Conservation (phyloP, 225 moss, liverwort and hornwort genomes). For the Bryoerythrophyllum caledonicum region DNA sequence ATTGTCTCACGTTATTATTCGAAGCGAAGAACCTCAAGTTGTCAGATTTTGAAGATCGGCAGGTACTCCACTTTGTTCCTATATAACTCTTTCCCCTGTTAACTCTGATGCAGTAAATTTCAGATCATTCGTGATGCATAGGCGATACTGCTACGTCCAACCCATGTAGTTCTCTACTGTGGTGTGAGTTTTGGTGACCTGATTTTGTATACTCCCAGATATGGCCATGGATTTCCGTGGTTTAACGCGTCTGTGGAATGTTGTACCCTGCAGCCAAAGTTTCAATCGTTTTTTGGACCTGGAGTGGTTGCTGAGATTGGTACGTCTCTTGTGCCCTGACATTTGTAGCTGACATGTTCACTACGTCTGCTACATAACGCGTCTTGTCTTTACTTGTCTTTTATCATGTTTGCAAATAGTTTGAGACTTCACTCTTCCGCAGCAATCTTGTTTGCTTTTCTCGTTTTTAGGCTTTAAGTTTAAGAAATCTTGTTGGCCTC, state of each 20-base stretch:
- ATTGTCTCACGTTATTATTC: slow-evolving; percentile 81
- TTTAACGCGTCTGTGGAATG: slow-evolving; percentile 20
- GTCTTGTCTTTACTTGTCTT: background rate
- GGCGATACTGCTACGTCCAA: background rate
- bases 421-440: background rate
- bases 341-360: slow-evolving; percentile 2
- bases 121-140: slow-evolving; percentile 10
- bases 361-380: background rate
- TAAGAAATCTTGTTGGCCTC: slow-evolving; percentile 1
- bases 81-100: background rate
- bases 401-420: background rate
- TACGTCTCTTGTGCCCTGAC: slow-evolving; percentile 22
- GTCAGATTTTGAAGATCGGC: slow-evolving; percentile 82
- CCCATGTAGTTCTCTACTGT: background rate
- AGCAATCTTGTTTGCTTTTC: slow-evolving; percentile 4
- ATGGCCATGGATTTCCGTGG: background rate
- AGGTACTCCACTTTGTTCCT: slow-evolving; percentile 46
- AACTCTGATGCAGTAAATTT: background rate
- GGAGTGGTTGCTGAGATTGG: slow-evolving; percentile 65
- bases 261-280: slow-evolving; percentile 49
- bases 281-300: slow-evolving; percentile 71
- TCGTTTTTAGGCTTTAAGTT: background rate
- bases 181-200: slow-evolving; percentile 1
- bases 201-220: background rate
- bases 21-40: slow-evolving; percentile 78